These are phyloP conservation scores for Phaseolus coccineus DNA, from an alignment of 331 rosid genomes.

Conservation along the genomic window DNA sequence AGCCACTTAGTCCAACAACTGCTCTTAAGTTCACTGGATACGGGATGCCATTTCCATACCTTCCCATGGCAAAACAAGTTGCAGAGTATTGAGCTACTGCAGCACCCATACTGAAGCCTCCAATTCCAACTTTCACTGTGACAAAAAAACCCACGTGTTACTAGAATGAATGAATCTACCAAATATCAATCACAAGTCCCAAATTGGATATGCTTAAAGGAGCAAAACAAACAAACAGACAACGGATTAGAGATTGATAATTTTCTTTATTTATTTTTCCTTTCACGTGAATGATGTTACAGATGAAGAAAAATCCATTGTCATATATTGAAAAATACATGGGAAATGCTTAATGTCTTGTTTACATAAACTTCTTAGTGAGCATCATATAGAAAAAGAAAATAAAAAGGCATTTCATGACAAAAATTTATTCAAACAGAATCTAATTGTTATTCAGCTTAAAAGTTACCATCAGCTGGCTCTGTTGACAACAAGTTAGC, in stretches of 20 bases:
- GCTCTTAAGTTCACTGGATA: constrained; percentile 85
- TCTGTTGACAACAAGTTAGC: constrained; percentile 93
- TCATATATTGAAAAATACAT: not conserved
- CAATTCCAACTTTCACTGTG: constrained; percentile 95
- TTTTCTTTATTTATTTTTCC: not conserved
- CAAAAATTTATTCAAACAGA: not conserved
- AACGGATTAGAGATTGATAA: not conserved
- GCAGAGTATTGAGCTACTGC: constrained; percentile 96
- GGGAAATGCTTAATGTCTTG: not conserved
- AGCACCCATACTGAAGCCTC: constrained; percentile 99
- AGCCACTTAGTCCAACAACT: constrained; percentile 94
- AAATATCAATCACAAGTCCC: constrained; percentile 11
- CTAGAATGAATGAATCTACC: constrained; percentile 6
- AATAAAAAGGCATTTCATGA: not conserved
- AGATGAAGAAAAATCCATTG: constrained; percentile 14
- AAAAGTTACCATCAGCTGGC: constrained; percentile 86
- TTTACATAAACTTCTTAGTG: not conserved
- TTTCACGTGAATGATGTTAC: constrained; percentile 8
- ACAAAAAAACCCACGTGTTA: constrained; percentile 33
- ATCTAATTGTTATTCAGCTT: constrained; percentile 20
- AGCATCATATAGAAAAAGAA: not conserved
- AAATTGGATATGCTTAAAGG: not conserved
- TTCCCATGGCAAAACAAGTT: constrained; percentile 90
- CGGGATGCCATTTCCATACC: constrained; percentile 82
- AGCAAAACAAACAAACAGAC: not conserved